Percentiles rank a stretch among this genome's conserved stretches.
phyloP scores from a whole-genome alignment of 495 filamentous ascomycete genomes.

The Poronia punctata region DNA sequence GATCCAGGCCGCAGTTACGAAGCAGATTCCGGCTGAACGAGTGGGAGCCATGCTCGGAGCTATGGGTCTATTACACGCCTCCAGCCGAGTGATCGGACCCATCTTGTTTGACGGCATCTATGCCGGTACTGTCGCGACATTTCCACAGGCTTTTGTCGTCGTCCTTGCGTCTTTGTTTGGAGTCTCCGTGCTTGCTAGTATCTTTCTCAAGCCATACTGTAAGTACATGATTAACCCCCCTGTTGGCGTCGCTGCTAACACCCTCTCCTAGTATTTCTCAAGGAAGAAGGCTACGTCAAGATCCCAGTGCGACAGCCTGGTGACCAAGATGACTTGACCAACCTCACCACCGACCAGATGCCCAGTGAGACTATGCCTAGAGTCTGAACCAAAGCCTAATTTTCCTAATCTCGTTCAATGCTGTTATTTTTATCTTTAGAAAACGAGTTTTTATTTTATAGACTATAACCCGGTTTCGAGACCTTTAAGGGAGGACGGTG shows the following conservation, averaged over 20 bases:
- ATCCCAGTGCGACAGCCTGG: constrained; percentile 14
- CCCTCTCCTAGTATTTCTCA: constrained; percentile 12
- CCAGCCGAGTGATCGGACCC: constrained; percentile 72
- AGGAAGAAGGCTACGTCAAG: constrained; percentile 14
- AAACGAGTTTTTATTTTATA: too few relatives aligned
- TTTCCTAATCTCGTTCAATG: too few relatives aligned
- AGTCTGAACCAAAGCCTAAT: too few relatives aligned
- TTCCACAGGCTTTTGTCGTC: constrained; percentile 77
- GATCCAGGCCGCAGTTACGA: constrained; percentile 74
- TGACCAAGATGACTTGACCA: constrained; percentile 12
- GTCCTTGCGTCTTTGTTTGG: constrained; percentile 60
- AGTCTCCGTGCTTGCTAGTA: constrained; percentile 55
- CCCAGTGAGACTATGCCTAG: constrained; percentile 16
- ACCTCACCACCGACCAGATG: constrained; percentile 22
- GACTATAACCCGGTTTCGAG: too few relatives aligned
- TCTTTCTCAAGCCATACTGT: constrained; percentile 69
- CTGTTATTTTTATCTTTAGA: too few relatives aligned
- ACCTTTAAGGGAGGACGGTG: too few relatives aligned
- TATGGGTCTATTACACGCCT: constrained; percentile 74
- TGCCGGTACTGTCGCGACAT: constrained; percentile 67
- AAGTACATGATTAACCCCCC: constrained; percentile 34
- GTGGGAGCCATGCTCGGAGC: constrained; percentile 84
- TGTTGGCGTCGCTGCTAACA: not conserved
- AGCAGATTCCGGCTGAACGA: constrained; percentile 76
- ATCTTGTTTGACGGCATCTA: constrained; percentile 81